Conservation (phyloP, 1,284 basidiomycete genomes). For the Caloboletus firmus region DNA sequence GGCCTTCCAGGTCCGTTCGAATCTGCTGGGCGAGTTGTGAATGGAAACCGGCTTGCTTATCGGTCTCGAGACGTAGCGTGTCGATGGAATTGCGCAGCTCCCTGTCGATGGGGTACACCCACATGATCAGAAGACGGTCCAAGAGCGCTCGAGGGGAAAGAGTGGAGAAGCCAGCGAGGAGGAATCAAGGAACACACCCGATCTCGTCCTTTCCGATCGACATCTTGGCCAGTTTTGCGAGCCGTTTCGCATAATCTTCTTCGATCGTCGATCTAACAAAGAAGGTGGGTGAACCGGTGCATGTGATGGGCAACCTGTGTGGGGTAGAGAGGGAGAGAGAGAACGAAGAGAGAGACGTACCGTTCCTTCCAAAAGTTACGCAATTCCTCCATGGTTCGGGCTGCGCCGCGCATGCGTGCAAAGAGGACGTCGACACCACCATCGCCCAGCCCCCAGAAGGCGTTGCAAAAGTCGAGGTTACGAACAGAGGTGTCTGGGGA, state of each 20-base stretch:
- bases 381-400: conserved; percentile 88
- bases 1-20: conserved; percentile 75
- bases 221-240: conserved; percentile 80
- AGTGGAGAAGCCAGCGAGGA: background rate
- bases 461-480: conserved; percentile 89
- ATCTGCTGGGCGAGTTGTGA: conserved; percentile 72
- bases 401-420: conserved; percentile 81
- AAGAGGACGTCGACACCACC: conserved; percentile 90
- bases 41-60: conserved; percentile 76
- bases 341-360: conserved; percentile 47
- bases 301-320: background rate
- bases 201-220: conserved; percentile 87
- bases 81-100: conserved; percentile 80
- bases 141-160: background rate
- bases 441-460: conserved; percentile 91
- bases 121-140: conserved; percentile 13
- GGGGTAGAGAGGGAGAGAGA: background rate
- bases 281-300: background rate
- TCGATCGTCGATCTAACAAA: conserved; percentile 73
- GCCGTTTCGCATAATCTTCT: conserved; percentile 91
- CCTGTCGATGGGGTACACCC: conserved; percentile 42
- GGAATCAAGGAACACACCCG: conserved; percentile 55
- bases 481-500: conserved; percentile 49
- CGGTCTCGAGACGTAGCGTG: conserved; percentile 79
- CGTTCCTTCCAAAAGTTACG: conserved; percentile 88